A percentile compares a stretch with the other conserved stretches of the same genome.
Conservation (phyloP, 148 eudicot species). For the Vaccinium myrtillus region DNA sequence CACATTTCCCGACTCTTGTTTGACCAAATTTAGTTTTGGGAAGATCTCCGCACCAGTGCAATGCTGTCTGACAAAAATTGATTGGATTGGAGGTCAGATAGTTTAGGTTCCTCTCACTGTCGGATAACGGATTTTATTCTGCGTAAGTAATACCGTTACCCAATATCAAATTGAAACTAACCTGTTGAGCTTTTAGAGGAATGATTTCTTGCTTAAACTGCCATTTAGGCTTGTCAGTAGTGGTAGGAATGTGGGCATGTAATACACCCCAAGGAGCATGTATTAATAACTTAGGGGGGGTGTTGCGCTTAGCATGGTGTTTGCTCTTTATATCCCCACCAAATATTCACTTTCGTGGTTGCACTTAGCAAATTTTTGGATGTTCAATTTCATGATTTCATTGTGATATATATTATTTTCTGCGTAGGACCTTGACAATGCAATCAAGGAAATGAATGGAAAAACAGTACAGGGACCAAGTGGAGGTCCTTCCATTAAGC, state of each 20-base stretch:
- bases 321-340: neutral
- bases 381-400: neutral
- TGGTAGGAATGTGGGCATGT: neutral
- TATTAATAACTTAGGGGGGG: neutral
- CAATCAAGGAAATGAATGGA: conserved; percentile 53
- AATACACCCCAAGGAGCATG: neutral
- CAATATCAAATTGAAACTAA: neutral
- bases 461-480: conserved; percentile 47
- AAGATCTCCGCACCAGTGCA: neutral
- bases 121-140: neutral
- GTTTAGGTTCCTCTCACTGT: neutral
- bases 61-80: neutral
- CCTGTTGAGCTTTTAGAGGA: neutral
- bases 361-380: neutral
- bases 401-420: neutral
- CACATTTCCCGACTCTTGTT: neutral
- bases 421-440: conserved; percentile 57
- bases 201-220: neutral
- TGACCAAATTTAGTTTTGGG: neutral
- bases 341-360: neutral
- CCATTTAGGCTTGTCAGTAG: neutral
- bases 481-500: conserved; percentile 39
- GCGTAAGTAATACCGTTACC: neutral
- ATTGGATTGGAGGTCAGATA: conserved; percentile 1
- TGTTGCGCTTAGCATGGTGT: neutral